phyloP scores from a whole-genome alignment of 768 basidiomycete species.

The Gymnopilus junonius region DNA sequence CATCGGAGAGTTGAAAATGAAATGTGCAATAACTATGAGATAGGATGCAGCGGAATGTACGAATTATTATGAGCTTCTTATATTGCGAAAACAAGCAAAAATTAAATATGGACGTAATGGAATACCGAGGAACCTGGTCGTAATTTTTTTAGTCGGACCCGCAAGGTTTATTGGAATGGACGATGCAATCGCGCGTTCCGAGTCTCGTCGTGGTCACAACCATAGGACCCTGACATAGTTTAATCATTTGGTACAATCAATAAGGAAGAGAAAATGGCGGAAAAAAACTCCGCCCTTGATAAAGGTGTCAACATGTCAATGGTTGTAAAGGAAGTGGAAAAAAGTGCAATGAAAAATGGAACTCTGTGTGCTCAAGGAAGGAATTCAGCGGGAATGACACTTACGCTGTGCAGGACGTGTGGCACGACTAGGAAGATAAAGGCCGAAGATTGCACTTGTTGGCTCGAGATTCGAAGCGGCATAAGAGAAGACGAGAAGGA shows the following conservation, averaged over 20 bases:
- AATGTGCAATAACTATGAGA: slow-evolving; percentile 13
- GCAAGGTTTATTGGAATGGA: slow-evolving; percentile 9
- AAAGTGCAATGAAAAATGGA: slow-evolving; percentile 5
- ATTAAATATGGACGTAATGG: slow-evolving; percentile 21
- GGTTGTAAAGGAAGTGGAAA: neutral
- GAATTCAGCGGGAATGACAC: slow-evolving; percentile 22
- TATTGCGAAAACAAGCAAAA: slow-evolving; percentile 25
- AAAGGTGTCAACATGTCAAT: slow-evolving; percentile 3
- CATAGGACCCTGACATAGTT: slow-evolving; percentile 15
- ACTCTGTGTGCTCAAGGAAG: slow-evolving; percentile 4
- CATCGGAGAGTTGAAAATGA: slow-evolving; percentile 20
- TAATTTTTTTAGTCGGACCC: slow-evolving; percentile 3
- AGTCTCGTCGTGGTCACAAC: slow-evolving; percentile 1
- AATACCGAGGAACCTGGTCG: slow-evolving; percentile 6
- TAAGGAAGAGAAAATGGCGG: neutral
- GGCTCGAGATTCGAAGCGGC: slow-evolving; percentile 26
- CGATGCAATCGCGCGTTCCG: slow-evolving; percentile 11
- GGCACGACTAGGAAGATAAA: slow-evolving; percentile 19
- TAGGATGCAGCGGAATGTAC: slow-evolving; percentile 7
- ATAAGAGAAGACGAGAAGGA: slow-evolving; percentile 23
- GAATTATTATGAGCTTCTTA: slow-evolving; percentile 29
- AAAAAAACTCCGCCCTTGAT: neutral
- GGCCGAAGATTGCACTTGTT: slow-evolving; percentile 17
- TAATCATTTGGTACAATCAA: slow-evolving; percentile 14
- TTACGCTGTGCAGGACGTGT: slow-evolving; percentile 16